Conservation (phyloP, 352 stramenopile genomes). For the Pythium apleroticum region DNA sequence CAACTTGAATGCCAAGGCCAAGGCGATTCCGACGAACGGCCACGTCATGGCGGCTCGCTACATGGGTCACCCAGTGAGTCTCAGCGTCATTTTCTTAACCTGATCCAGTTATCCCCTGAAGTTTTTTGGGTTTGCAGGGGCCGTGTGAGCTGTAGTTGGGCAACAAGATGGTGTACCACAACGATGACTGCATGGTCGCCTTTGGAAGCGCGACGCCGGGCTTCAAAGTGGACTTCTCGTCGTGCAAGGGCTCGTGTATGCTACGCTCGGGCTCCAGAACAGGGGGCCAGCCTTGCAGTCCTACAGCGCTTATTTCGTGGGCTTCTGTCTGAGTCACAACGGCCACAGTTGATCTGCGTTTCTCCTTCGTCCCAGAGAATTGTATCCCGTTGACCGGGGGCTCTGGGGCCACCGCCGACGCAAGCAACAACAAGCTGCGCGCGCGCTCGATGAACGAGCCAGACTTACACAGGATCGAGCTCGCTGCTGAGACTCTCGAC, state of each 20-base stretch:
- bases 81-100: background rate
- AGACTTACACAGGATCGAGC: too few relatives aligned
- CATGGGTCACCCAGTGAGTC: background rate
- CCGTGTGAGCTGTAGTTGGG: slow-evolving; percentile 23
- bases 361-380: background rate
- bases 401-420: too few relatives aligned
- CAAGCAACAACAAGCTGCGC: too few relatives aligned
- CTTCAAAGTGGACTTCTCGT: slow-evolving; percentile 22
- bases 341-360: background rate
- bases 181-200: slow-evolving; percentile 26
- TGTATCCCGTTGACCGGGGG: background rate
- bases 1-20: slow-evolving; percentile 16
- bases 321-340: background rate
- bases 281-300: slow-evolving; percentile 22
- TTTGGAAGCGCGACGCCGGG: slow-evolving; percentile 1
- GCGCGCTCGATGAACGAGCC: too few relatives aligned
- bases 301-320: slow-evolving; percentile 19
- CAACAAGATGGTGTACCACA: slow-evolving; percentile 21
- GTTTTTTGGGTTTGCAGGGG: slow-evolving; percentile 2
- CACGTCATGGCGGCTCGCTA: background rate
- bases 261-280: slow-evolving; percentile 27
- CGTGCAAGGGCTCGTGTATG: slow-evolving; percentile 22
- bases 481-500: too few relatives aligned
- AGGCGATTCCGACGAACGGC: slow-evolving; percentile 7
- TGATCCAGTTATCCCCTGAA: background rate